Evolutionary conservation across 1,284 basidiomycete genomes (phyloP), one percentile per base, ranked within the genome.

Genomic region (Cryptococcus depauperatus): DNA sequence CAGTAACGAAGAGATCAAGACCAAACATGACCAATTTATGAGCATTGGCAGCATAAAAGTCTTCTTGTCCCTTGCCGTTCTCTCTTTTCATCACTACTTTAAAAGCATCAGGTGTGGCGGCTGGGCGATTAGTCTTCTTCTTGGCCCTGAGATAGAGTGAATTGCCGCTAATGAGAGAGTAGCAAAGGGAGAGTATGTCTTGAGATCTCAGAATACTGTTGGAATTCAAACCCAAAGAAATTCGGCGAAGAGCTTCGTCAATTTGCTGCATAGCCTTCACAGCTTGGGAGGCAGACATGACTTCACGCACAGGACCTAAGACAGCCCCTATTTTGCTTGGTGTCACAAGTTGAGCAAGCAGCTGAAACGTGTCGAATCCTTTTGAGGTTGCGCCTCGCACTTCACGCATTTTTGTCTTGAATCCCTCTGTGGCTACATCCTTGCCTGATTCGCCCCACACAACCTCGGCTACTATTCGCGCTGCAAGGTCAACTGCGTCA

Each of bases 401-500:
- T 71, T 96, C 91, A 19, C 84, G 79, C 80, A 90, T 85, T 70
- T 89, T 95, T 14, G 90, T 93, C 74, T 84, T 89, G 79, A 91
- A 95, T 22, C 85, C 92, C 56, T 93, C 89, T 3, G 83, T 77
- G 41, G 83, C 80, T 0, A 87, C 84, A 61, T 97, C 90, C 65
- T 89, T 88, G 9, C 85, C 87, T 0, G 90, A 92, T 60, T 89
- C 82, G 13, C 93, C 93, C 62, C 97, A 97, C 43, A 97, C 79
- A 46, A 97, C 93, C 61, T 97, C 93, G 1, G 85, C 81, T 2
- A 90, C 83, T 28, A 96, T 74, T 58, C 85, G 79, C 0, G 85
- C 82, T 1, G 88, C 75, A 55, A 88, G 83, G 29, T 77, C 76
- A 37, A 92, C 82, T 50, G 84, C 84, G 16, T 78, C 77, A 57